These are phyloP conservation scores for Mycosphaerelloides madeirae DNA, from an alignment of 2,329 filamentous ascomycete species.

Conservation along the genomic window DNA sequence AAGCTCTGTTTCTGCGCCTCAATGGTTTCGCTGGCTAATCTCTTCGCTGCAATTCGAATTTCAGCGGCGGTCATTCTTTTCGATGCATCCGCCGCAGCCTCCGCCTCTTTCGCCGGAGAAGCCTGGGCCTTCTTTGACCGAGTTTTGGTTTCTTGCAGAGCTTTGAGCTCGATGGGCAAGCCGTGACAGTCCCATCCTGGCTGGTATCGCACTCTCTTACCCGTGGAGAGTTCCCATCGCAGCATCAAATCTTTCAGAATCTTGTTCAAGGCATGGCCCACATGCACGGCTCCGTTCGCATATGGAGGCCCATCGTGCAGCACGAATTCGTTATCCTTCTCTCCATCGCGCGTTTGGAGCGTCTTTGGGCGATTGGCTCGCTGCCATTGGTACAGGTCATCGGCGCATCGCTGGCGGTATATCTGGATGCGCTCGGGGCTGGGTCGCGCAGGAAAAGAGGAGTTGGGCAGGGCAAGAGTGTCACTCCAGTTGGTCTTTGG, in stretches of 20 bases:
- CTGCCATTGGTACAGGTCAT: slow-evolving; percentile 90
- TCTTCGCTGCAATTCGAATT: slow-evolving; percentile 60
- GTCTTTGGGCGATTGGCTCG: slow-evolving; percentile 33
- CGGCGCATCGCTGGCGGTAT: slow-evolving; percentile 73
- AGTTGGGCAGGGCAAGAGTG: slow-evolving; percentile 46
- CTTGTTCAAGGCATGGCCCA: slow-evolving; percentile 95
- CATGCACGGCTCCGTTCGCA: slow-evolving; percentile 85
- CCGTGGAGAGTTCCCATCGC: slow-evolving; percentile 72
- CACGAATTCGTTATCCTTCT: slow-evolving; percentile 58
- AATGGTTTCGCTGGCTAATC: slow-evolving; percentile 64
- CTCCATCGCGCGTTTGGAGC: slow-evolving; percentile 29
- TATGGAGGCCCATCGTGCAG: slow-evolving; percentile 96
- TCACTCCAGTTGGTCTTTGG: slow-evolving; percentile 25
- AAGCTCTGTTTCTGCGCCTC: slow-evolving; percentile 70
- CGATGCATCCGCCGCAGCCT: slow-evolving; percentile 28
- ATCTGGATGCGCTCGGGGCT: slow-evolving; percentile 40
- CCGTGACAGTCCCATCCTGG: slow-evolving; percentile 99
- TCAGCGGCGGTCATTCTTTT: slow-evolving; percentile 44
- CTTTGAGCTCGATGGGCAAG: slow-evolving; percentile 93
- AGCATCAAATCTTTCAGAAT: slow-evolving; percentile 92
- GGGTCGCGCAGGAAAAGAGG: slow-evolving; percentile 46
- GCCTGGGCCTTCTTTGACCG: slow-evolving; percentile 28
- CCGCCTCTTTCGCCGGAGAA: slow-evolving; percentile 26
- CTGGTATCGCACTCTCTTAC: slow-evolving; percentile 70
- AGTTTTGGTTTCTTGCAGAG: slow-evolving; percentile 56